phyloP scores from a whole-genome alignment of 2,329 filamentous ascomycete genomes.

The Phaeosphaeriaceae sp. region DNA sequence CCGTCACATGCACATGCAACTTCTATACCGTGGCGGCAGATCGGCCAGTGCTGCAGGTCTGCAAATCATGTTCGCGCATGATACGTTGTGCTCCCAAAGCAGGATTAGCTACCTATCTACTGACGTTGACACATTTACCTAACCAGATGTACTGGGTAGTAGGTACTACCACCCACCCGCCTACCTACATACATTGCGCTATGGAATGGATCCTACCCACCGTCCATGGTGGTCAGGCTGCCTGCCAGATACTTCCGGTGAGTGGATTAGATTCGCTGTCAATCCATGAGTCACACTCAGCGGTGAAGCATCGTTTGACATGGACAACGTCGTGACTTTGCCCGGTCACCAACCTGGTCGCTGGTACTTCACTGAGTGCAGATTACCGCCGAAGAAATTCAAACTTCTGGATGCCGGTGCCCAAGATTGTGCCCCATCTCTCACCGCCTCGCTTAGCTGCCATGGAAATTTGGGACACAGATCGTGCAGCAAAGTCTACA shows the following conservation, averaged over 20 bases:
- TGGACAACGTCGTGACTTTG: background rate
- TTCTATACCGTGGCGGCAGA: constrained; percentile 28
- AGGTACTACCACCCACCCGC: too few relatives aligned
- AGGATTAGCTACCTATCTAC: background rate
- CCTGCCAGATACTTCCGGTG: too few relatives aligned
- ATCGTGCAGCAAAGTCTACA: too few relatives aligned
- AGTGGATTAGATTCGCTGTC: too few relatives aligned
- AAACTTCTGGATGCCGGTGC: too few relatives aligned
- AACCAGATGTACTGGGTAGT: too few relatives aligned
- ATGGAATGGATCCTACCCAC: too few relatives aligned
- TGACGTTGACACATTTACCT: too few relatives aligned
- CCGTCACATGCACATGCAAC: constrained; percentile 35
- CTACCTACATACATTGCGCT: too few relatives aligned
- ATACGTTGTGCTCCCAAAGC: constrained; percentile 9
- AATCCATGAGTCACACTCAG: constrained; percentile 22
- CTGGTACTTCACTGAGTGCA: too few relatives aligned
- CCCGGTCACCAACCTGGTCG: constrained; percentile 10
- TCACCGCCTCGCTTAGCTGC: background rate
- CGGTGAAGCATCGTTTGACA: too few relatives aligned
- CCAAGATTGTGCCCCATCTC: background rate
- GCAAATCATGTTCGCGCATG: constrained; percentile 26
- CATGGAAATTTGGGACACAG: background rate
- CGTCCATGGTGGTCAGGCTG: too few relatives aligned
- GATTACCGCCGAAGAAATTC: background rate
- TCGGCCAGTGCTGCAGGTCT: constrained; percentile 26